Base-by-base conservation (phyloP, 2,329 filamentous ascomycete genomes). In the Phyllosticta paracitricarpa region DNA sequence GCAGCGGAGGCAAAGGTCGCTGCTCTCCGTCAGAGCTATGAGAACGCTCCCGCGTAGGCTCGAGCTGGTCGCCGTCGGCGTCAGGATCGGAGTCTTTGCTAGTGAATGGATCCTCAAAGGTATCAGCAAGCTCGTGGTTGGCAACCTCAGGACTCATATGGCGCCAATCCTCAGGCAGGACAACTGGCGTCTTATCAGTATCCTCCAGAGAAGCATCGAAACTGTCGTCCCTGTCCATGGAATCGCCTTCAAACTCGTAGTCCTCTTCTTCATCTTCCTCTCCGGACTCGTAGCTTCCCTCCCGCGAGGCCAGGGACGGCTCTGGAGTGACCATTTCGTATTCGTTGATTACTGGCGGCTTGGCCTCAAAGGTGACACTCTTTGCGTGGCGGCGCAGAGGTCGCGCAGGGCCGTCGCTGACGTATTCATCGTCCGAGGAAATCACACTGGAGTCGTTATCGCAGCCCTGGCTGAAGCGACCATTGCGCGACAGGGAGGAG, bases 271-370 rank as follows among this genome's bases (percentile, higher is more conserved):
- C 87, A 26, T 88, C 85, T 12, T 90, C 87, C 33, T 89, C 85
- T 2, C 79, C 79, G 0, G 90, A 93, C 64, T 97, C 92, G 72
- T 89, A 97, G 77, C 93, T 97, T 52, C 91, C 91, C 70, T 97
- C 91, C 8, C 93, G 88, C 12, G 93, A 97, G 67, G 88, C 91
- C 56, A 89, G 93, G 1, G 93, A 97, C n/a, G 95, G 84, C 70
- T 97, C 94, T 10, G 94, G 94, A 2, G 94, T 99, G 35, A 91
- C 89, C 89, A 97, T 92, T 76, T 97, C 94, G 73, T 97, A 99
- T 76, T 99, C 94, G 71, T 97, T 96, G 69, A 99, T 83, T 71
- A 96, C 89, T 25, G 94, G 94, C 24, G 93, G 93, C 1, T 90
- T 91, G 48, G 88, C 89, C 75, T 97, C 91, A 72, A 99, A 99